These are phyloP conservation scores for Breynia disticha DNA, from an alignment of 441 rosid genomes.

Conservation along the genomic window DNA sequence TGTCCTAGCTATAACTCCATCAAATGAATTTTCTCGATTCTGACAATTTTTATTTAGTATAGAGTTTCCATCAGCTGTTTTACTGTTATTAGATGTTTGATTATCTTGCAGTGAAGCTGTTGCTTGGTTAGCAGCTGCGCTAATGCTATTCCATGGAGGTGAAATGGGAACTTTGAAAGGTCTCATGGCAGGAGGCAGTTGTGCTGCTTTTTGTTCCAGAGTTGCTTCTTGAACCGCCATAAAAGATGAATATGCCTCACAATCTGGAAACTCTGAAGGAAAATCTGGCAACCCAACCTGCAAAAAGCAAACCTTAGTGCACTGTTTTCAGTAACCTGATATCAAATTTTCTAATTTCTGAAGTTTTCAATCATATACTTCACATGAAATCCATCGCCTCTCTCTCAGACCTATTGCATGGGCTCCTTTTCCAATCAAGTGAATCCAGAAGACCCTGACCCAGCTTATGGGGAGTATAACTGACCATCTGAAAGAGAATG, in stretches of 20 bases:
- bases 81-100: slow-evolving; percentile 19
- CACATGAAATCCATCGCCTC: slow-evolving; percentile 70
- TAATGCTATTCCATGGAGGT: slow-evolving; percentile 62
- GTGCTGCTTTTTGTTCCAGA: slow-evolving; percentile 33
- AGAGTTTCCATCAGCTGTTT: slow-evolving; percentile 14
- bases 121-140: slow-evolving; percentile 21
- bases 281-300: slow-evolving; percentile 71
- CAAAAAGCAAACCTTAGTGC: slow-evolving; percentile 14
- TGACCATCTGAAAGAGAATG: slow-evolving; percentile 65
- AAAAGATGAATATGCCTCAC: slow-evolving; percentile 47
- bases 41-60: slow-evolving; percentile 8
- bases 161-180: slow-evolving; percentile 57
- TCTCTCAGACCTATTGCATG: slow-evolving; percentile 79
- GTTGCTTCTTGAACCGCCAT: slow-evolving; percentile 46
- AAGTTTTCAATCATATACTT: slow-evolving; percentile 28
- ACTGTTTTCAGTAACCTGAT: neutral
- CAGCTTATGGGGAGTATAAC: slow-evolving; percentile 73
- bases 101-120: slow-evolving; percentile 11
- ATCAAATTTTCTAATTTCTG: neutral
- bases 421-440: slow-evolving; percentile 67
- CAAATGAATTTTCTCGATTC: slow-evolving; percentile 21
- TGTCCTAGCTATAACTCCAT: slow-evolving; percentile 56
- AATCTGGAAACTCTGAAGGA: slow-evolving; percentile 84
- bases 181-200: slow-evolving; percentile 43
- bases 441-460: slow-evolving; percentile 66